These are phyloP conservation scores for Murraya koenigii DNA, from an alignment of 345 rosid species.

Conservation along the genomic window DNA sequence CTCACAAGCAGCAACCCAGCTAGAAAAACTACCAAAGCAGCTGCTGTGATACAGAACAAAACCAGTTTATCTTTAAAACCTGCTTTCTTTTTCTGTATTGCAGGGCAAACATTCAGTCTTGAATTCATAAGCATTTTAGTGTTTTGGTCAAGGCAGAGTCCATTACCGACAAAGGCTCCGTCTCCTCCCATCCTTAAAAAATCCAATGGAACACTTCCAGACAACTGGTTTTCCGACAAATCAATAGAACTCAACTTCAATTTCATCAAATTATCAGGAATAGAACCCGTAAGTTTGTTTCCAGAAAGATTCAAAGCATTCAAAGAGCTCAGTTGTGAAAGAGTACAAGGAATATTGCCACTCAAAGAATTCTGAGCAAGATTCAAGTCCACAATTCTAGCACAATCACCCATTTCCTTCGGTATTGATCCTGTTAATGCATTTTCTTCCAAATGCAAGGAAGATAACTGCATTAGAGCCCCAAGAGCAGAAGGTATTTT, in stretches of 20 bases:
- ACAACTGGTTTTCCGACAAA: constrained; percentile 57
- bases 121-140: constrained; percentile 21
- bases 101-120: constrained; percentile 38
- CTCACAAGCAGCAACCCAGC: constrained; percentile 48
- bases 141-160: constrained; percentile 52
- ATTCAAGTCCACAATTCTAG: constrained; percentile 64
- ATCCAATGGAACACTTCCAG: constrained; percentile 62
- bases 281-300: constrained; percentile 56
- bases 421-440: constrained; percentile 65
- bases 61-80: constrained; percentile 29
- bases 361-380: constrained; percentile 63
- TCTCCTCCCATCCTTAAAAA: constrained; percentile 66
- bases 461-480: constrained; percentile 48
- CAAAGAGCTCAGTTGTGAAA: constrained; percentile 49
- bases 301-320: constrained; percentile 78
- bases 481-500: constrained; percentile 57
- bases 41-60: constrained; percentile 44
- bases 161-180: constrained; percentile 54
- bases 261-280: constrained; percentile 50
- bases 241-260: constrained; percentile 81
- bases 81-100: constrained; percentile 25
- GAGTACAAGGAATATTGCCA: constrained; percentile 50
- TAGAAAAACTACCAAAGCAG: constrained; percentile 36
- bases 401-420: constrained; percentile 40
- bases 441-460: constrained; percentile 71